Base-by-base conservation (phyloP, 139 green algal species). In the Chlorella sp. region DNA sequence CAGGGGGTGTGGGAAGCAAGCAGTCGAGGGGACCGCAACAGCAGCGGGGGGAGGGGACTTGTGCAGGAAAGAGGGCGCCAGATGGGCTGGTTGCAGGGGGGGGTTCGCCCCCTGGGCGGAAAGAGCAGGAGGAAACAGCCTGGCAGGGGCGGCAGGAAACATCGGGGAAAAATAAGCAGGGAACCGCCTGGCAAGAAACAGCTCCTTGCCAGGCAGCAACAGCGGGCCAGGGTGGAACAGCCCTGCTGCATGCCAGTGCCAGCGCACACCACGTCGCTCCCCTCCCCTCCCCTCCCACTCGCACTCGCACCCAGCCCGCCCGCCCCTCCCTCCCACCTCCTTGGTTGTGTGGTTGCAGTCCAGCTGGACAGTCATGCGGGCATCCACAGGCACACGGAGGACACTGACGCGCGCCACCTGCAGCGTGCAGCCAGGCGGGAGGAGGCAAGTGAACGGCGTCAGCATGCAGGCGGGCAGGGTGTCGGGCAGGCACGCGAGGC, bases 271-370 rank as follows among this genome's bases (percentile, higher is more conserved):
- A 73, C 26, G n/a, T 28, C 26, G 26, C 66, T n/a, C 26, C 5
- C 26, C 24, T 30, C 22, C 5, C 22, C 26, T 73, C 26, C 26
- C 66, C 32, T 39, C 71, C 71, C 32, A 60, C 76, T 12, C 64
- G 2, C 64, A 9, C 64, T 71, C 64, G 11, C 64, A 26, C 64
- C 21, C 64, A 71, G n/a, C n/a, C n/a, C n/a, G n/a, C n/a, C n/a
- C n/a, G n/a, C n/a, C n/a, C n/a, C n/a, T n/a, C n/a, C n/a, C n/a
- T n/a, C 76, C 11, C 76, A 30, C 76, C 76, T 82, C 36, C 76
- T 53, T 82, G 1, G 36, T 19, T 7, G 80, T 85, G 53, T 85
- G 80, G 80, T 85, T 85, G 80, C 80, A 85, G 48, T 85, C 30
- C 42, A 85, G 48, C 28, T 32, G 42, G 4, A 85, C 48, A 1